A percentile compares a stretch with the other conserved stretches of the same genome.
phyloP scores from a whole-genome alignment of 768 basidiomycete genomes.

The Boletus sensibilis region DNA sequence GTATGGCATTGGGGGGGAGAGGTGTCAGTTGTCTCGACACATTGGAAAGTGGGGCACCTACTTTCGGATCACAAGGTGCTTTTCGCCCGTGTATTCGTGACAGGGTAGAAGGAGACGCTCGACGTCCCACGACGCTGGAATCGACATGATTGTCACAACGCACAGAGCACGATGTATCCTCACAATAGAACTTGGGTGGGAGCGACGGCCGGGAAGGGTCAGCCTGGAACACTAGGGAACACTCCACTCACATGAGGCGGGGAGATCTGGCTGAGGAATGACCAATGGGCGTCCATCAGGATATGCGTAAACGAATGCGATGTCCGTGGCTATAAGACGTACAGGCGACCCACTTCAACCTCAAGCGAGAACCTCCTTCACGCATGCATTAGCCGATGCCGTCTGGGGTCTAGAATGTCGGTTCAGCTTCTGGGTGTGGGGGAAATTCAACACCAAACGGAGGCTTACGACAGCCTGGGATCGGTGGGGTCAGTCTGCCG shows the following conservation, averaged over 20 bases:
- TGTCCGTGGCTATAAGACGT: conserved; percentile 1
- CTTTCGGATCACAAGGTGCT: conserved; percentile 5
- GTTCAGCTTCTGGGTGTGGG: background rate
- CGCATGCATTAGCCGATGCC: background rate
- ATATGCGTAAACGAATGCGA: background rate
- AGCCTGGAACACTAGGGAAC: background rate
- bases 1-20: background rate
- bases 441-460: background rate
- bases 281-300: background rate
- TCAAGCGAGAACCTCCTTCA: background rate
- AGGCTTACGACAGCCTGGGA: background rate
- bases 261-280: background rate
- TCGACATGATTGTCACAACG: background rate
- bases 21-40: conserved; percentile 11
- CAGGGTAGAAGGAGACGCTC: background rate
- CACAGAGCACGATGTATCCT: background rate
- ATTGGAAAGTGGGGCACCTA: conserved; percentile 8
- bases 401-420: background rate
- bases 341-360: conserved; percentile 9
- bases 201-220: background rate
- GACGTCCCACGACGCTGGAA: background rate
- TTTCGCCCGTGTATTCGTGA: background rate
- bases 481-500: background rate
- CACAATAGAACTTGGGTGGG: conserved; percentile 1
- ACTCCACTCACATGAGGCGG: conserved; percentile 1